Conservation (phyloP, 1,139 yeast genomes). For the Pichia cactophila region DNA sequence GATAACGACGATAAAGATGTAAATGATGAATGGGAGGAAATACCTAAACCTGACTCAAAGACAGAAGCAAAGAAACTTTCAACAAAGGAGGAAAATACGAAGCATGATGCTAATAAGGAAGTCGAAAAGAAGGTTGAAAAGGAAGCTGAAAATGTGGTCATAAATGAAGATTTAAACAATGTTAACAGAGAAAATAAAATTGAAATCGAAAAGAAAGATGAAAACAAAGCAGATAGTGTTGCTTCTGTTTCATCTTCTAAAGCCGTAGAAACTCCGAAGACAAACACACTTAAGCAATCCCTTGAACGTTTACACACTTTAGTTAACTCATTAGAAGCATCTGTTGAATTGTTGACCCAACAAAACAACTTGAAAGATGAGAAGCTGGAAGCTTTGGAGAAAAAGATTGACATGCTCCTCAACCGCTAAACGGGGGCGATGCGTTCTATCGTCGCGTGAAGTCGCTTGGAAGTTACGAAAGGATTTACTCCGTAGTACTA, state of each 20-base stretch:
- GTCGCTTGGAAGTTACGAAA: too few relatives aligned
- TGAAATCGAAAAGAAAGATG: constrained; percentile 21
- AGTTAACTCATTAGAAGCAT: constrained; percentile 48
- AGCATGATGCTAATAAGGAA: background rate
- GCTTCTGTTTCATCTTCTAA: background rate
- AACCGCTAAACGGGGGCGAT: background rate
- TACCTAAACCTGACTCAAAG: background rate
- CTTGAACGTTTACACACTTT: constrained; percentile 56
- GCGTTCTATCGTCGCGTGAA: too few relatives aligned
- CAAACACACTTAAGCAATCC: constrained; percentile 38
- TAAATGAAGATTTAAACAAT: background rate
- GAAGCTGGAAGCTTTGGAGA: constrained; percentile 40
- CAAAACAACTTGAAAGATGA: constrained; percentile 58
- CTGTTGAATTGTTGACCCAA: constrained; percentile 43
- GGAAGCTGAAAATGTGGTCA: background rate
- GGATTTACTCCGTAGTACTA: too few relatives aligned
- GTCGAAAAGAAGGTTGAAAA: constrained; percentile 1
- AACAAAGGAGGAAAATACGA: background rate
- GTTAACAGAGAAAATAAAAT: constrained; percentile 9
- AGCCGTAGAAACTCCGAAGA: constrained; percentile 2
- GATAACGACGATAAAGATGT: constrained; percentile 30
- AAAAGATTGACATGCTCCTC: constrained; percentile 34
- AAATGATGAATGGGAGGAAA: constrained; percentile 9
- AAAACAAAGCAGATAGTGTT: too few relatives aligned
- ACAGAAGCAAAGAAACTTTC: background rate